Conservation (phyloP, 768 basidiomycete species). For the Termitomyces sp. region DNA sequence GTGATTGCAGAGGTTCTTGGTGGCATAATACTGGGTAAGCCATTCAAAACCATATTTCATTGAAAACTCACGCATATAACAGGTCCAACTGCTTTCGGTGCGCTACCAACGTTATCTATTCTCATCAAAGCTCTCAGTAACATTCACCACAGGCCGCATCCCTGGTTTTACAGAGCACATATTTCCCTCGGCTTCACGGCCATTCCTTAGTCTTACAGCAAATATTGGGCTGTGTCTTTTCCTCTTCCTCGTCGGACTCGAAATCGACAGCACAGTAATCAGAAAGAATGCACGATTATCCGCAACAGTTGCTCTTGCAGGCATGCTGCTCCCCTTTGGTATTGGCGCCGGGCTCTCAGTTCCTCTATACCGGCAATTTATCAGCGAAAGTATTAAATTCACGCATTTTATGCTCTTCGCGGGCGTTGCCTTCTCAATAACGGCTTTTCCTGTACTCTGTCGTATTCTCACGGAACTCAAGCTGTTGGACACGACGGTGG, state of each 20-base stretch:
- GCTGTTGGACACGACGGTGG: conserved; percentile 86
- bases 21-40: conserved; percentile 78
- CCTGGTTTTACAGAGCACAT: conserved; percentile 85
- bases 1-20: conserved; percentile 83
- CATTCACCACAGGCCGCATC: conserved; percentile 52
- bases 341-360: conserved; percentile 63
- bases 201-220: conserved; percentile 82
- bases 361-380: conserved; percentile 72
- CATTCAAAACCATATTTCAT: conserved; percentile 38
- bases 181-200: conserved; percentile 66
- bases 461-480: conserved; percentile 89
- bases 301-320: conserved; percentile 66
- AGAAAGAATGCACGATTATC: conserved; percentile 71
- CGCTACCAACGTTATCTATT: not conserved
- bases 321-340: conserved; percentile 86
- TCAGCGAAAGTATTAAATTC: conserved; percentile 62
- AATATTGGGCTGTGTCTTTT: conserved; percentile 87
- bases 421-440: conserved; percentile 87
- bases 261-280: conserved; percentile 80
- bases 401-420: conserved; percentile 93
- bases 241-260: conserved; percentile 90
- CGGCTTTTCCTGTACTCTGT: conserved; percentile 82
- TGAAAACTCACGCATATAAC: conserved; percentile 7
- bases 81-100: conserved; percentile 50
- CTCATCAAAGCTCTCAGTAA: not conserved